Base-by-base conservation (phyloP, 1,284 basidiomycete genomes). In the Trametes hirsuta region DNA sequence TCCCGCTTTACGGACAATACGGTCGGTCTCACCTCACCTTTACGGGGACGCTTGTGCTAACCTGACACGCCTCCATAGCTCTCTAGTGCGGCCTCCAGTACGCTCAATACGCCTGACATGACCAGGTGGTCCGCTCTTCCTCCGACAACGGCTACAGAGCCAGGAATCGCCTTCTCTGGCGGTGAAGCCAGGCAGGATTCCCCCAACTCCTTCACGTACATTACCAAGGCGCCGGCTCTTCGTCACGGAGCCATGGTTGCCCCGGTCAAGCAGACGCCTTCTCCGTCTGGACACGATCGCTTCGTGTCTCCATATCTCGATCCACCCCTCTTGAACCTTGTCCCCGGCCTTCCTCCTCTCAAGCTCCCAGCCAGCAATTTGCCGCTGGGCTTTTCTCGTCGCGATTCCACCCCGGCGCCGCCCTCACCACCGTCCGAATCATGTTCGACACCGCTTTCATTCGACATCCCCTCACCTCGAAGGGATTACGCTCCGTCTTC, bases 301-400 rank as follows among this genome's bases (percentile, higher is more conserved):
- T 60, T 61, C 40, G 55, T 61, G 0, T 60, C 66, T 15, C 55
- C 62, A 2, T 63, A 67, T 30, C 58, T 67, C 18, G 66, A 69
- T 40, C 58, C 61, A 4, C 69, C 66, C 8, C 66, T 68, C 35
- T 52, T 63, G 6, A 67, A 55, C 44, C 65, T 65, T 40, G 49
- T 61, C 6, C 61, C 66, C 30, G 62, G 63, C 18, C 64, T 69
- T 36, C 55, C 65, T 40, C 66, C 67, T 2, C 62, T 70, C 6
- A 59, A 61, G 18, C 55, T 68, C 8, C 66, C 68, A 6, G 53
- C 61, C 14, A 56, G 63, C 22, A 52, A 55, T 11, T 53, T 64
- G n/a, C 48, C 61, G 14, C 47, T 61, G 21, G 47, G 51, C 9
- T 61, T 56, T 10, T 50, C 54, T 9, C 47, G 53, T 9, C 62